Percentiles rank a stretch among this genome's conserved stretches.
phyloP scores from a whole-genome alignment of 345 rosid species.

The Zanthoxylum bungeanum region DNA sequence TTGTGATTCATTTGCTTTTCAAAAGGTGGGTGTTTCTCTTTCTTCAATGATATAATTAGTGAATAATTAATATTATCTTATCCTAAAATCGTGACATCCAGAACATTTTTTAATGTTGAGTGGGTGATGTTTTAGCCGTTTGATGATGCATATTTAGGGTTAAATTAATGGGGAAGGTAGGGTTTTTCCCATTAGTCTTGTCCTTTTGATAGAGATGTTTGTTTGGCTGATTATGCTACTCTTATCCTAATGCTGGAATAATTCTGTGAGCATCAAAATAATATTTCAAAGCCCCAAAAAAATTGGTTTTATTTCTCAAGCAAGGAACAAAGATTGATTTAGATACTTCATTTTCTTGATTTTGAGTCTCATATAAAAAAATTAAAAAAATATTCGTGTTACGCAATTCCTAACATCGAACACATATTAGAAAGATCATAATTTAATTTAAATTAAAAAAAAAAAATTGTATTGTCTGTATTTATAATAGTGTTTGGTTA shows the following conservation, averaged over 20 bases:
- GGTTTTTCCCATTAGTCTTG: neutral
- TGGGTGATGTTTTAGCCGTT: conserved; percentile 25
- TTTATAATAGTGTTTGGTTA: too few species aligned
- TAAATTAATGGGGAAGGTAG: conserved; percentile 23
- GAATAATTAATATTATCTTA: conserved; percentile 27
- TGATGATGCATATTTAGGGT: conserved; percentile 26
- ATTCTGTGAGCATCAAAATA: neutral
- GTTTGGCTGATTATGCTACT: conserved; percentile 8
- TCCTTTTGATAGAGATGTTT: conserved; percentile 1
- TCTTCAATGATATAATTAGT: neutral
- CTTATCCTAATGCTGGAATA: conserved; percentile 4
- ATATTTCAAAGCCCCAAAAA: neutral
- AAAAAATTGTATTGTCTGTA: too few species aligned
- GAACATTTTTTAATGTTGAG: conserved; percentile 16
- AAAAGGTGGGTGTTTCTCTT: neutral
- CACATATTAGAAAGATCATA: too few species aligned
- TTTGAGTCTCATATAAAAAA: too few species aligned
- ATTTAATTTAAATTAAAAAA: too few species aligned
- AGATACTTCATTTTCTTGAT: too few species aligned
- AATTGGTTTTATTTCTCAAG: too few species aligned
- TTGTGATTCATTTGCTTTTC: conserved; percentile 20
- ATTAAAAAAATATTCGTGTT: too few species aligned
- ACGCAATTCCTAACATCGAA: too few species aligned
- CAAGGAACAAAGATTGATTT: too few species aligned
- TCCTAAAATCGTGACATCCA: conserved; percentile 12